Evolutionary conservation across 2,329 filamentous ascomycete genomes (phyloP).

Genomic region (Zelopaecilomyces penicillatus): DNA sequence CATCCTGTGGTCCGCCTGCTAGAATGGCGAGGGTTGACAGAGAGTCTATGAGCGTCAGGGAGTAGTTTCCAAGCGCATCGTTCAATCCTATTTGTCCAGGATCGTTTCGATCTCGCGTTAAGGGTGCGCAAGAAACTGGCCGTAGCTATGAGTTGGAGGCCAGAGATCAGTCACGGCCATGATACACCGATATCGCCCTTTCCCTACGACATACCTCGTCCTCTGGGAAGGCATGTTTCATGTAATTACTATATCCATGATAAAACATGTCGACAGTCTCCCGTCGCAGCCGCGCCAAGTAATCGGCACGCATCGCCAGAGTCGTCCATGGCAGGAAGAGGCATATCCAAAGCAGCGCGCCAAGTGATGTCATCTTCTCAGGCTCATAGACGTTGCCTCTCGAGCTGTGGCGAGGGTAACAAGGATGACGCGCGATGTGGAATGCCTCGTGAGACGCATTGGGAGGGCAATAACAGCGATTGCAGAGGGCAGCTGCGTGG

Average conservation of each 20-base stretch:
- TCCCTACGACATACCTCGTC: slow-evolving; percentile 55
- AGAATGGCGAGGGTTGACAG: slow-evolving; percentile 89
- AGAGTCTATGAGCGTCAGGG: slow-evolving; percentile 88
- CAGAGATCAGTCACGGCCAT: not conserved
- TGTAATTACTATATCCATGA: slow-evolving; percentile 94
- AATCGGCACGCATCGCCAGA: slow-evolving; percentile 46
- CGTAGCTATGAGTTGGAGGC: slow-evolving; percentile 49
- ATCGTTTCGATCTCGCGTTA: slow-evolving; percentile 75
- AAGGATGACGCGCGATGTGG: slow-evolving; percentile 14
- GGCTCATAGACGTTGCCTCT: slow-evolving; percentile 14
- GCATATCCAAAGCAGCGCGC: slow-evolving; percentile 17
- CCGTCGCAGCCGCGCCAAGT: slow-evolving; percentile 46
- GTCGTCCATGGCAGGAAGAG: slow-evolving; percentile 33
- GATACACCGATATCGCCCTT: not conserved
- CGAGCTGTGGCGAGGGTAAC: not conserved
- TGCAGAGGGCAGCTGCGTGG: slow-evolving; percentile 4
- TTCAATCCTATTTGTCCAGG: slow-evolving; percentile 79
- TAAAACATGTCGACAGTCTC: slow-evolving; percentile 79
- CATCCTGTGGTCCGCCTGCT: slow-evolving; percentile 56
- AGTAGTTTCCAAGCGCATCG: slow-evolving; percentile 95
- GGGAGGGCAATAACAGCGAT: slow-evolving; percentile 5
- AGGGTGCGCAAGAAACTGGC: slow-evolving; percentile 73
- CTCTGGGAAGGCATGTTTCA: slow-evolving; percentile 87
- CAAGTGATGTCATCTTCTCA: slow-evolving; percentile 21
- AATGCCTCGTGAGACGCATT: slow-evolving; percentile 18